phyloP scores from a whole-genome alignment of 345 rosid genomes.

The Rhizophora mangle region DNA sequence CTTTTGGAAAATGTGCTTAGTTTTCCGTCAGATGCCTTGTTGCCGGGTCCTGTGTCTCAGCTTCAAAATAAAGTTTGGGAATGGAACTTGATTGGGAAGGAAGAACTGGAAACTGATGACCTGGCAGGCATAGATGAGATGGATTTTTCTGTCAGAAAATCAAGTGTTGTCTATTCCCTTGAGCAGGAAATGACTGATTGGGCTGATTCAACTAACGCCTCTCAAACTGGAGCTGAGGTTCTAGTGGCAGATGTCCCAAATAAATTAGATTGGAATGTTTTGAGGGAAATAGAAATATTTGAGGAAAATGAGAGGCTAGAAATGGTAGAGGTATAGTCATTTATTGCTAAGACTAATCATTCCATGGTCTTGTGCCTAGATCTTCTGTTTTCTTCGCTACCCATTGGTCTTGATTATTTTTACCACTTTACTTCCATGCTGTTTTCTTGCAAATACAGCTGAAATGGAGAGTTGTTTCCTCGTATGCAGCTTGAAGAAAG shows the following conservation, averaged over 20 bases:
- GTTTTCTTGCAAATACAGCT: slow-evolving; percentile 17
- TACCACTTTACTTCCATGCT: neutral
- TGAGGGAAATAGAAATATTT: slow-evolving; percentile 50
- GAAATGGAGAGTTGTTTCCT: slow-evolving; percentile 24
- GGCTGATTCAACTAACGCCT: slow-evolving; percentile 32
- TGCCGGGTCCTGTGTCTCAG: slow-evolving; percentile 64
- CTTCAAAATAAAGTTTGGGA: slow-evolving; percentile 66
- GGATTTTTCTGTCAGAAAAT: slow-evolving; percentile 25
- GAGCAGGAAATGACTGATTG: slow-evolving; percentile 54
- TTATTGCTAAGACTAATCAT: neutral
- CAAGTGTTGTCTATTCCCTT: slow-evolving; percentile 48
- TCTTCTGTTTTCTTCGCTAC: neutral
- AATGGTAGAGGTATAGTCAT: slow-evolving; percentile 70
- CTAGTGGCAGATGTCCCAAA: neutral
- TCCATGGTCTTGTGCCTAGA: neutral
- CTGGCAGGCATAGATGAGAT: slow-evolving; percentile 25
- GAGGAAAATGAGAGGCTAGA: slow-evolving; percentile 80
- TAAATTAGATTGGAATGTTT: slow-evolving; percentile 38
- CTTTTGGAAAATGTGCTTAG: slow-evolving; percentile 69
- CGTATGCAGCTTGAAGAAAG: slow-evolving; percentile 78
- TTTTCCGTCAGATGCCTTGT: slow-evolving; percentile 71
- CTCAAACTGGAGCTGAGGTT: slow-evolving; percentile 42
- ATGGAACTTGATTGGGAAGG: slow-evolving; percentile 58
- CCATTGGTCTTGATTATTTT: slow-evolving; percentile 17
- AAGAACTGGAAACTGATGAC: slow-evolving; percentile 34